Evolutionary conservation across 2,329 filamentous ascomycete species (phyloP).

Genomic region (Paraconiothyrium sp.): DNA sequence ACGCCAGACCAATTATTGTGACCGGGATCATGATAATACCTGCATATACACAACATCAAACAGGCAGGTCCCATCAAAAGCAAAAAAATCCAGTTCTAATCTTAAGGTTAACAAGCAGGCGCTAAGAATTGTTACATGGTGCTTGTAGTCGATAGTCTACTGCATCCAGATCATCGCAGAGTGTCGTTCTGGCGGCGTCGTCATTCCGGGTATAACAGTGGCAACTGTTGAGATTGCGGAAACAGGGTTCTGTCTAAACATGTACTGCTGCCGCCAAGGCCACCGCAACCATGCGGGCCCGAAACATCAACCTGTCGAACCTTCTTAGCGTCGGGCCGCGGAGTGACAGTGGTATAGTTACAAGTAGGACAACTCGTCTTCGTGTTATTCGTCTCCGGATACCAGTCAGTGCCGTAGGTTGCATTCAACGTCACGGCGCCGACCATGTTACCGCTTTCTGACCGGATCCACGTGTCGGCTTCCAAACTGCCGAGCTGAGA

Average conservation of each 20-base stretch:
- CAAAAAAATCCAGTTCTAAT: not conserved
- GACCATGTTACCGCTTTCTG: slow-evolving; percentile 63
- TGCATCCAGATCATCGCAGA: not conserved
- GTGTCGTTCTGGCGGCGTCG: not conserved
- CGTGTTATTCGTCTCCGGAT: slow-evolving; percentile 46
- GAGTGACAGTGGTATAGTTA: slow-evolving; percentile 17
- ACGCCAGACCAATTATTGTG: not conserved
- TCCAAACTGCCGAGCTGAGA: slow-evolving; percentile 49
- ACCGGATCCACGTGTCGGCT: slow-evolving; percentile 66
- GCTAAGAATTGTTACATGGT: not conserved
- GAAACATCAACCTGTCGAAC: slow-evolving; percentile 10
- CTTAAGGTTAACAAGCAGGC: slow-evolving; percentile 1
- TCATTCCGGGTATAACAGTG: not conserved
- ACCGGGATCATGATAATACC: not conserved
- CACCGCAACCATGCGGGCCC: not conserved
- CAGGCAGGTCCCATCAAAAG: not conserved
- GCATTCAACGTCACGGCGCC: slow-evolving; percentile 64
- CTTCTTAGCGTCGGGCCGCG: slow-evolving; percentile 10
- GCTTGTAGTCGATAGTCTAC: not conserved
- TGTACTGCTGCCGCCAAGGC: not conserved
- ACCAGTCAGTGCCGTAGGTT: slow-evolving; percentile 66
- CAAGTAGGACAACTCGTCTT: slow-evolving; percentile 16
- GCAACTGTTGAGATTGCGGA: not conserved
- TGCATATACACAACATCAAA: slow-evolving; percentile 3
- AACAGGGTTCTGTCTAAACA: not conserved